Percentiles rank a stretch among this genome's conserved stretches.
These are phyloP conservation scores for Solanum piurae DNA, from an alignment of 257 asterid species.

Conservation along the genomic window DNA sequence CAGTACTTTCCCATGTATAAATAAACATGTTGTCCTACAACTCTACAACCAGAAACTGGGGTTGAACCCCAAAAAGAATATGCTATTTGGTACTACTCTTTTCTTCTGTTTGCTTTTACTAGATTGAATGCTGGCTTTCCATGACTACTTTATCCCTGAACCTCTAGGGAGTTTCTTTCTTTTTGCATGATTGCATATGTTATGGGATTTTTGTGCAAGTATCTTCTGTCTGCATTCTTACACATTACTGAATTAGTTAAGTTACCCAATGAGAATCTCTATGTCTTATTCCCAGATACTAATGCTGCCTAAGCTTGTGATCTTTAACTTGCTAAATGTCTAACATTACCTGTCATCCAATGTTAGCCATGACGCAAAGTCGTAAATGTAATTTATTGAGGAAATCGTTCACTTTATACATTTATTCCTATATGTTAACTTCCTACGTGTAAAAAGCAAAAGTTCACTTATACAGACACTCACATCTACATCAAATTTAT, in stretches of 20 bases:
- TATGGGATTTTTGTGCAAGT: not conserved
- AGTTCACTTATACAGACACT: slow-evolving; percentile 11
- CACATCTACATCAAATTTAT: slow-evolving; percentile 20
- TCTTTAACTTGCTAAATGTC: not conserved
- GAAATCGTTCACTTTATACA: not conserved
- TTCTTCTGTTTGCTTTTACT: not conserved
- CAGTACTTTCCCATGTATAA: not conserved
- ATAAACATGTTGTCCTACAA: not conserved
- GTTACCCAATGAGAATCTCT: not conserved
- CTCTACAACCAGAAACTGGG: not conserved
- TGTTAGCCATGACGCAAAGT: not conserved
- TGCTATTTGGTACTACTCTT: not conserved
- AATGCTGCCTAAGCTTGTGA: not conserved
- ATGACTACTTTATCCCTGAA: not conserved
- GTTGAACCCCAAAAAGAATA: not conserved
- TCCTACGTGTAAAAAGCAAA: not conserved
- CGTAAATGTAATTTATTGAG: not conserved
- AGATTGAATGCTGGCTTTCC: not conserved
- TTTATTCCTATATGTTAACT: not conserved
- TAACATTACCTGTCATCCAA: not conserved
- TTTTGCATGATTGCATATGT: not conserved
- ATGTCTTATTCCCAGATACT: not conserved
- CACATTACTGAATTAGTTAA: not conserved
- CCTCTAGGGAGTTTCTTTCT: not conserved
- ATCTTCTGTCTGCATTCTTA: not conserved